A percentile compares a stretch with the other conserved stretches of the same genome.
Evolutionary conservation across 2,329 filamentous ascomycete species (phyloP).

Genomic region (Microcera coccophila): DNA sequence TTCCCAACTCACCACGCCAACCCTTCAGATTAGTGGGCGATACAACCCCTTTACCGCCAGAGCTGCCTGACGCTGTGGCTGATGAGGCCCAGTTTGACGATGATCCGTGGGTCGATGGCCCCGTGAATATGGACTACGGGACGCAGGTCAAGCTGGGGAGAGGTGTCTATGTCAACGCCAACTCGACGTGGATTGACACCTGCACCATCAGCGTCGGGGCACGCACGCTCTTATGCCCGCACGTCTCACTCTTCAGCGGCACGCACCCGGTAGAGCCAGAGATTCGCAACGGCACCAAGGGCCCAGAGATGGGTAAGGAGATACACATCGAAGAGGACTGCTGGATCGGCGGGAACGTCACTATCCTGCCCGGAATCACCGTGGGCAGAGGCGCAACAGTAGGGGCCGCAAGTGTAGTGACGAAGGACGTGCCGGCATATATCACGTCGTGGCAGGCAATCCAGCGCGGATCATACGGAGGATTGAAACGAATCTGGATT

Average conservation of each 20-base stretch:
- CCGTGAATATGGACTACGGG: constrained; percentile 73
- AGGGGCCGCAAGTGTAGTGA: constrained; percentile 80
- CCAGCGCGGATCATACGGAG: constrained; percentile 21
- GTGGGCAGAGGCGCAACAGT: constrained; percentile 71
- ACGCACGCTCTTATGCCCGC: constrained; percentile 74
- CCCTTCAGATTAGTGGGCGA: constrained; percentile 39
- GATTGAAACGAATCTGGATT: constrained; percentile 6
- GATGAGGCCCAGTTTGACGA: constrained; percentile 63
- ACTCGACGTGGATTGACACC: constrained; percentile 74
- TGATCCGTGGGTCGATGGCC: constrained; percentile 65
- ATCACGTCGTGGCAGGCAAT: constrained; percentile 28
- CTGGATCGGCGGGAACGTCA: constrained; percentile 71
- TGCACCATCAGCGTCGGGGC: constrained; percentile 70
- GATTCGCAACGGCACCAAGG: constrained; percentile 67
- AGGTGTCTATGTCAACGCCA: constrained; percentile 70
- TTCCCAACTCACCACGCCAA: constrained; percentile 52
- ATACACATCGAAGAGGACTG: constrained; percentile 78
- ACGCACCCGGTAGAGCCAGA: constrained; percentile 74
- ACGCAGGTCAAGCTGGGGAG: constrained; percentile 63
- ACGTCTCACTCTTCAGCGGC: constrained; percentile 70
- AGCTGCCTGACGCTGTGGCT: constrained; percentile 51
- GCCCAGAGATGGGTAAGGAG: constrained; percentile 69
- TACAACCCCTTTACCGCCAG: constrained; percentile 58
- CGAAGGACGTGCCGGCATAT: constrained; percentile 47
- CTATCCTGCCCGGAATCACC: constrained; percentile 70